Evolutionary conservation across 73 alveolate genomes (phyloP).

Genomic region (Vitrella brassicaformis): DNA sequence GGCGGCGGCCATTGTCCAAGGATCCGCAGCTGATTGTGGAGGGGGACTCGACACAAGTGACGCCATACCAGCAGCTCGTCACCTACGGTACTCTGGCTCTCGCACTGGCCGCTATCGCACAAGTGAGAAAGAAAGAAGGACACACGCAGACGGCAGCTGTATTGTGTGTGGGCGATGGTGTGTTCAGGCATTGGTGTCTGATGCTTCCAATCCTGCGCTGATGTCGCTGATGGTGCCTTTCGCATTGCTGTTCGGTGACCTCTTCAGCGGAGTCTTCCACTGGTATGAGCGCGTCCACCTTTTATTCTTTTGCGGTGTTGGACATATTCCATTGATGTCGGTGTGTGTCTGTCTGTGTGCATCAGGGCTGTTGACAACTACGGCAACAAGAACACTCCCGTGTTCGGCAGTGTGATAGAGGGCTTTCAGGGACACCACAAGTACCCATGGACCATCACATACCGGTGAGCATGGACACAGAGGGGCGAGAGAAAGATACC

Average conservation of each 20-base stretch:
- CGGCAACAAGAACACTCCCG: neutral
- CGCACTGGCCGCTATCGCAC: neutral
- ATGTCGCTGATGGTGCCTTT: neutral
- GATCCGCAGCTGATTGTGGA: neutral
- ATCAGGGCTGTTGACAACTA: neutral
- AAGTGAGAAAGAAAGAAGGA: no score
- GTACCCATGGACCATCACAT: neutral
- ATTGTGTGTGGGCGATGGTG: no score
- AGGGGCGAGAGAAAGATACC: neutral
- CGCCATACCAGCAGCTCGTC: neutral
- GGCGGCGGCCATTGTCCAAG: no score
- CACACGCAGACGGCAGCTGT: no score
- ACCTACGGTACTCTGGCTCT: neutral
- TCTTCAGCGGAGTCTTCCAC: neutral
- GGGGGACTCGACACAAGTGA: neutral
- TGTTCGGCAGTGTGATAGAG: neutral
- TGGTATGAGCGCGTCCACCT: no score
- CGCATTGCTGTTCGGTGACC: neutral
- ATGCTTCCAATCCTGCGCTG: neutral
- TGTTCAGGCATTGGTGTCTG: neutral
- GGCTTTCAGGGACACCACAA: neutral
- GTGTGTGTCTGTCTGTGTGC: no score
- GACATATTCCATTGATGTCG: no score
- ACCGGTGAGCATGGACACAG: no score
- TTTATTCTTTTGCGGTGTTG: no score